Evolutionary conservation across 2,329 filamentous ascomycete genomes (phyloP).

Genomic region (Aureobasidium sp.): DNA sequence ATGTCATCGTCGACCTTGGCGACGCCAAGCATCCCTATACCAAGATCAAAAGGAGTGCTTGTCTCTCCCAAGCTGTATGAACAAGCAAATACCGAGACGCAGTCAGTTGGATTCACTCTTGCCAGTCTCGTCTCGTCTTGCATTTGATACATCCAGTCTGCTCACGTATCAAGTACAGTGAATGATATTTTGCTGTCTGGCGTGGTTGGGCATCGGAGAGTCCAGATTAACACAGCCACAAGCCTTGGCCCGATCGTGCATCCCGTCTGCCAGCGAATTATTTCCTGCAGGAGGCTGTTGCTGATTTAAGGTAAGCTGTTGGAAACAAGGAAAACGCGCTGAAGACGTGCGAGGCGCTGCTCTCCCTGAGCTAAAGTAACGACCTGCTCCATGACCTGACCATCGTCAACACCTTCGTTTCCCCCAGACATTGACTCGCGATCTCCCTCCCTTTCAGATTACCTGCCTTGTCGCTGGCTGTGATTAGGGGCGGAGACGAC

Average conservation of each 20-base stretch:
- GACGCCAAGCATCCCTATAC: background rate
- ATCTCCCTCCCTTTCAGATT: background rate
- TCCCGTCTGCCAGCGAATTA: background rate
- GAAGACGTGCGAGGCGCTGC: slow-evolving; percentile 10
- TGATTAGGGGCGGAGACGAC: background rate
- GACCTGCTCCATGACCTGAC: background rate
- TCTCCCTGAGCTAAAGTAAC: background rate
- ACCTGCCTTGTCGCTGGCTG: background rate
- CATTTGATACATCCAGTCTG: no score
- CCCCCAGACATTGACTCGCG: background rate
- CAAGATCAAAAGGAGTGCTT: slow-evolving; percentile 1
- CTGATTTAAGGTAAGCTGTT: background rate
- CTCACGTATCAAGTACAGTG: background rate
- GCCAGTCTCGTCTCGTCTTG: background rate
- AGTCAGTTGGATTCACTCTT: background rate
- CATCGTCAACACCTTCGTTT: background rate
- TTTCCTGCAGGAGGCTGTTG: background rate
- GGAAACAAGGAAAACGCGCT: background rate
- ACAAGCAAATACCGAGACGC: background rate
- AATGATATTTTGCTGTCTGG: background rate
- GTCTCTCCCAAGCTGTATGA: background rate
- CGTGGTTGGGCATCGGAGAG: background rate
- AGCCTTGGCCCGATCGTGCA: slow-evolving; percentile 6
- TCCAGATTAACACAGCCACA: slow-evolving; percentile 5
- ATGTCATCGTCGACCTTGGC: background rate